These are phyloP conservation scores for Fraxinus quadrangulata DNA, from an alignment of 257 asterid species.

Conservation along the genomic window DNA sequence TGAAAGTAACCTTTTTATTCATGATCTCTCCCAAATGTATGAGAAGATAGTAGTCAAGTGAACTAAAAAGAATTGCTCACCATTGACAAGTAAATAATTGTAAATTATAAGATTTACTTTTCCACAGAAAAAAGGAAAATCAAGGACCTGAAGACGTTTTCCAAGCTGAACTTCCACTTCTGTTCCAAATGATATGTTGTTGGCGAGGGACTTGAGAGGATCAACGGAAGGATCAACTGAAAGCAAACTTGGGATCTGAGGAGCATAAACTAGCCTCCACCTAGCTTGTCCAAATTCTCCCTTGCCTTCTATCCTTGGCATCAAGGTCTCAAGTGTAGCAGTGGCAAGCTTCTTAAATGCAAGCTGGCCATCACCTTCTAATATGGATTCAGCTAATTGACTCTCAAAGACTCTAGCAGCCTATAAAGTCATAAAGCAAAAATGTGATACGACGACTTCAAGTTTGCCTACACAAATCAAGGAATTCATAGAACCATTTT, in stretches of 20 bases:
- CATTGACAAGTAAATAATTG: background rate
- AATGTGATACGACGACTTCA: background rate
- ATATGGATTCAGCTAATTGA: slow-evolving; percentile 92
- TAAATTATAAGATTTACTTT: background rate
- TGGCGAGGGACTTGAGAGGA: slow-evolving; percentile 94
- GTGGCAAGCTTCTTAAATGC: slow-evolving; percentile 99
- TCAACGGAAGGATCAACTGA: slow-evolving; percentile 93
- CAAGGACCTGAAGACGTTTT: slow-evolving; percentile 89
- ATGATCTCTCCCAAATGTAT: background rate
- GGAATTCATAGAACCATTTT: background rate
- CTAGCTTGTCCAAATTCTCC: slow-evolving; percentile 99
- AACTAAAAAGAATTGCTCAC: background rate
- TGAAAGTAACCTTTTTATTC: background rate
- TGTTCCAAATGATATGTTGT: slow-evolving; percentile 96
- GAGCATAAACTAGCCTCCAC: slow-evolving; percentile 98
- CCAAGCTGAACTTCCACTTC: slow-evolving; percentile 99
- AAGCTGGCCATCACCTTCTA: slow-evolving; percentile 97
- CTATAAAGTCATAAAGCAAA: slow-evolving; percentile 41
- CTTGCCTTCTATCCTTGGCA: slow-evolving; percentile 99
- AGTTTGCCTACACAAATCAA: background rate
- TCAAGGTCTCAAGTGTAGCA: slow-evolving; percentile 86
- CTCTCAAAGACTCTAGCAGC: slow-evolving; percentile 99
- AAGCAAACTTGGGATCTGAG: slow-evolving; percentile 92
- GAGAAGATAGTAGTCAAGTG: background rate
- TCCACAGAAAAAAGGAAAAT: slow-evolving; percentile 11